These are phyloP conservation scores for Phoma sp. DNA, from an alignment of 2,329 filamentous ascomycete species.

Conservation along the genomic window DNA sequence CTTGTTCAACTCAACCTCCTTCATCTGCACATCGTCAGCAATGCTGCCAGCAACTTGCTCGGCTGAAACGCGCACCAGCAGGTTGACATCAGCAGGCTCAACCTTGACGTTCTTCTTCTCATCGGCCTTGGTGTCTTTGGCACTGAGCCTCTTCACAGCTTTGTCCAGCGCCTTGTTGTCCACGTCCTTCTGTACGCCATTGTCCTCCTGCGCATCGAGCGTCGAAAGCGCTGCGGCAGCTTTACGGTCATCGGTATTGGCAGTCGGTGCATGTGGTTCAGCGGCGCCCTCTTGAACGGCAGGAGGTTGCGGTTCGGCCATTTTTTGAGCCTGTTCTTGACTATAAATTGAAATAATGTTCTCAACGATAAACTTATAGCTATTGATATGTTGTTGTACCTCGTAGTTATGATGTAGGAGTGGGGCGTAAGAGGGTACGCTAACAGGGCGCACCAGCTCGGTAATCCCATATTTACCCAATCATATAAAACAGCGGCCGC, in stretches of 20 bases:
- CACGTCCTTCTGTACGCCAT: slow-evolving; percentile 62
- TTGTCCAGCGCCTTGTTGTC: slow-evolving; percentile 74
- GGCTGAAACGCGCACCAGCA: slow-evolving; percentile 64
- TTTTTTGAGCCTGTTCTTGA: slow-evolving; percentile 37
- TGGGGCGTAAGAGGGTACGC: slow-evolving; percentile 14
- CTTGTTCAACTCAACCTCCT: slow-evolving; percentile 75
- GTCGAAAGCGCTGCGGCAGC: slow-evolving; percentile 74
- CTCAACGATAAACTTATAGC: not conserved
- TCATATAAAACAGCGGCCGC: slow-evolving; percentile 21
- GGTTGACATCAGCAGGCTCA: slow-evolving; percentile 70
- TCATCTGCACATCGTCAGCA: slow-evolving; percentile 50
- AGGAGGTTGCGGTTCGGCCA: slow-evolving; percentile 68
- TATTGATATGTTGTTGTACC: not conserved
- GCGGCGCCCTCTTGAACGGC: slow-evolving; percentile 66
- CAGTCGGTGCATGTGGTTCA: slow-evolving; percentile 49
- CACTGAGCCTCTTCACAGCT: slow-evolving; percentile 69
- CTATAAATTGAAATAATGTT: too few relatives aligned
- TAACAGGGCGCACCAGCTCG: slow-evolving; percentile 1
- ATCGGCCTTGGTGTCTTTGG: slow-evolving; percentile 52
- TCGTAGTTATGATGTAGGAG: slow-evolving; percentile 11
- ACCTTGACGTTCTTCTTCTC: slow-evolving; percentile 70
- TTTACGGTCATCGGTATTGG: slow-evolving; percentile 77
- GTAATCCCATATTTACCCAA: slow-evolving; percentile 21
- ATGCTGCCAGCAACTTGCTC: not conserved
- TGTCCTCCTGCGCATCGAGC: slow-evolving; percentile 64